Evolutionary conservation across 2,329 filamentous ascomycete genomes (phyloP), one percentile per base, ranked within the genome.

Genomic region (Clarireedia monteithiana): DNA sequence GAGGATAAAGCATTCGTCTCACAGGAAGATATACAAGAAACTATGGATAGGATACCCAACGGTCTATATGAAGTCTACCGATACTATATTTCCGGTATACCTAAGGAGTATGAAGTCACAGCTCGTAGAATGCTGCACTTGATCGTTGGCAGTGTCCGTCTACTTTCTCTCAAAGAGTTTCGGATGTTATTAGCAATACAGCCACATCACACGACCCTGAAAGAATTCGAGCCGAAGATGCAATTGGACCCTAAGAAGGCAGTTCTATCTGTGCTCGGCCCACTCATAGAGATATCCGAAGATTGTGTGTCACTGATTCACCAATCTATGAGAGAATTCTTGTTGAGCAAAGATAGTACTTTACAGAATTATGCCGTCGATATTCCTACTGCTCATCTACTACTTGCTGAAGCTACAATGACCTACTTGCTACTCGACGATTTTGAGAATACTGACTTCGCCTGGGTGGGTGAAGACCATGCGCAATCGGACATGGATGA

Each of bases 401-500:
- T 58, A 3, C 34, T 62, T 2, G 56, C 58, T 7, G n/a, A 57
- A 24, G 34, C 40, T 0, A 64, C 59, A 61, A 63, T 58, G 56
- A 71, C 5, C 59, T 69, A 68, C 53, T 63, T 74, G 0, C 61
- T 67, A 15, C 63, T 73, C 14, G 60, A 71, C 17, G 68, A 73
- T 49, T 38, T 38, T 38, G 36, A 20, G 20, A 20, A 20, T 20
- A 20, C 20, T 20, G 20, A 20, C 20, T 20, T 20, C 20, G 2
- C 20, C 20, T 20, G 20, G 20, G 20, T 20, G 20, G 20, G 20
- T 20, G 20, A 20, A 20, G 20, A 20, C 20, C 20, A 20, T 20
- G 2, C 20, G 2, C 20, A 20, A 20, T 20, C 20, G 20, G 20
- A 20, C 20, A 20, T 20, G 20, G 20, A 20, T 20, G 20, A 20